These are phyloP conservation scores for Cutaneotrichosporon cutaneum DNA, from an alignment of 1,284 basidiomycete species.

Conservation along the genomic window DNA sequence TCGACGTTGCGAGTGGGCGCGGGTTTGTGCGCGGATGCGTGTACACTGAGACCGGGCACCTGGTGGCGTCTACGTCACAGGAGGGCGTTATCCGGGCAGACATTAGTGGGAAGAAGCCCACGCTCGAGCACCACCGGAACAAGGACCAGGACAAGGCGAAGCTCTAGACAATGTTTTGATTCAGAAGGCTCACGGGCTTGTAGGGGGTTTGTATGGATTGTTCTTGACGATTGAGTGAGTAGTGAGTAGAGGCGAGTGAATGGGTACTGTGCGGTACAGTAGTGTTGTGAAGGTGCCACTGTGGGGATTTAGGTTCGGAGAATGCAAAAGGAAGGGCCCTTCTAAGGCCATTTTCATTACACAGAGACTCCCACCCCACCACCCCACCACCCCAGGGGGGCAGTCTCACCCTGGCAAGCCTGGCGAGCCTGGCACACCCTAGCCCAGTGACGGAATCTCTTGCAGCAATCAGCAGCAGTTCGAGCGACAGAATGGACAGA, in stretches of 20 bases:
- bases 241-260: neutral
- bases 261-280: neutral
- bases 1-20: constrained; percentile 63
- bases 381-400: too few relatives aligned
- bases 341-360: too few relatives aligned
- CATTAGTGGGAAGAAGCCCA: constrained; percentile 29
- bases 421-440: too few relatives aligned
- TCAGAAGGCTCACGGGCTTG: neutral
- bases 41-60: constrained; percentile 66
- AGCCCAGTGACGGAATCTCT: too few relatives aligned
- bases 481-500: too few relatives aligned
- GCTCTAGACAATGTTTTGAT: constrained; percentile 14
- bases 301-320: too few relatives aligned
- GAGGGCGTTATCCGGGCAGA: constrained; percentile 65
- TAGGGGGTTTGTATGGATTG: neutral
- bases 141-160: constrained; percentile 37
- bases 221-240: too few relatives aligned
- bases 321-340: too few relatives aligned
- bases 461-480: too few relatives aligned
- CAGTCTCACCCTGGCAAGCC: too few relatives aligned
- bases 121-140: constrained; percentile 26
- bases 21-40: constrained; percentile 73
- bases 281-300: too few relatives aligned
- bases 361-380: too few relatives aligned
- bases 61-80: constrained; percentile 76